Conservation (phyloP, 805 yeast genomes). For the Pichia californica region DNA sequence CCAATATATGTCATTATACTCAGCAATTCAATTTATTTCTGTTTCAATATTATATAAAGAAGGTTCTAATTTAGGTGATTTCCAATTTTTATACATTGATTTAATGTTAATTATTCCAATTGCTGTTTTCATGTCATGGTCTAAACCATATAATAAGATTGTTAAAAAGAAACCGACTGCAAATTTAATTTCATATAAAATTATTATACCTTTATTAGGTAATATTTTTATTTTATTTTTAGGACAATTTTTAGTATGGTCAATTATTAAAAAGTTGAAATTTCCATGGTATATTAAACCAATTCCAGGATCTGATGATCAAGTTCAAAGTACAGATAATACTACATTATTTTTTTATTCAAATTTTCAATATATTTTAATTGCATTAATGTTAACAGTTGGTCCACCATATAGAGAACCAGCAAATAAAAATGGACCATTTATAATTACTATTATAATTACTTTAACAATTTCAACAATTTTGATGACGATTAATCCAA, state of each 20-base stretch:
- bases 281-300: conserved; percentile 78
- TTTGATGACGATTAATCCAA: conserved; percentile 50
- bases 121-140: conserved; percentile 98
- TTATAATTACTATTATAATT: conserved; percentile 50
- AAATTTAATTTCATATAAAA: conserved; percentile 82
- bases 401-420: conserved; percentile 94
- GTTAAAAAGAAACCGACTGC: conserved; percentile 85
- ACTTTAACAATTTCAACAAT: conserved; percentile 44
- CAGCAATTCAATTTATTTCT: conserved; percentile 91
- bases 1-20: conserved; percentile 95
- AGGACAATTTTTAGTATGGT: conserved; percentile 71
- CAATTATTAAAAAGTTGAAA: conserved; percentile 35
- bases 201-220: conserved; percentile 74
- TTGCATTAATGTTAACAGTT: conserved; percentile 76
- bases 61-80: conserved; percentile 93
- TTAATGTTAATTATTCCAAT: conserved; percentile 84
- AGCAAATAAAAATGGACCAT: conserved; percentile 59
- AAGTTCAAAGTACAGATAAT: conserved; percentile 83
- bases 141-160: conserved; percentile 61
- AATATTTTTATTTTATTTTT: conserved; percentile 57
- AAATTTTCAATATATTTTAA: conserved; percentile 82
- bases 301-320: conserved; percentile 72
- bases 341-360: conserved; percentile 76
- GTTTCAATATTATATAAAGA: conserved; percentile 78
- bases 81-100: conserved; percentile 93